These are phyloP conservation scores for Penicillium sp. DNA, from an alignment of 2,329 filamentous ascomycete species.

Conservation along the genomic window DNA sequence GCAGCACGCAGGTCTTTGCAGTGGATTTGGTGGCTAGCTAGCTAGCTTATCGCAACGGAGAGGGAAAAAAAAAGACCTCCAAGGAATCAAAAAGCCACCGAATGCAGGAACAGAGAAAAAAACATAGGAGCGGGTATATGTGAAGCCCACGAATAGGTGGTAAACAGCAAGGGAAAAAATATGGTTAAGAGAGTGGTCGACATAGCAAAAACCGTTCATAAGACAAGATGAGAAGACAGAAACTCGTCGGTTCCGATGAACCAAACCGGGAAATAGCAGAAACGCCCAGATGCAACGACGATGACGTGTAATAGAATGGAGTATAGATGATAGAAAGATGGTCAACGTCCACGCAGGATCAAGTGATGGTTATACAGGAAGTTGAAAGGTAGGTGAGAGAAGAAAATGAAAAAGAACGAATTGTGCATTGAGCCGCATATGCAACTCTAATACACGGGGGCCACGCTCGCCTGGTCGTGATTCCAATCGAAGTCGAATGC, in stretches of 20 bases:
- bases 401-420: slow-evolving; percentile 6
- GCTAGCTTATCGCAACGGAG: neutral
- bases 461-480: slow-evolving; percentile 43
- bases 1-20: slow-evolving; percentile 1
- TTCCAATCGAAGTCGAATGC: slow-evolving; percentile 38
- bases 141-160: neutral
- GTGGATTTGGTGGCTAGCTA: neutral
- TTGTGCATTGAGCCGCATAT: slow-evolving; percentile 1
- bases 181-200: neutral
- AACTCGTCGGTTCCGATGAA: neutral
- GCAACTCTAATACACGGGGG: slow-evolving; percentile 36
- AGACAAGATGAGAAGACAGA: slow-evolving; percentile 1
- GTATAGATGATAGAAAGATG: neutral
- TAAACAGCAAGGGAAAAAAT: slow-evolving; percentile 5
- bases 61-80: neutral
- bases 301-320: slow-evolving; percentile 5
- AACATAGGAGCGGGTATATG: slow-evolving; percentile 10
- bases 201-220: slow-evolving; percentile 6
- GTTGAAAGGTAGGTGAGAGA: slow-evolving; percentile 9
- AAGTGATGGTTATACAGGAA: slow-evolving; percentile 6
- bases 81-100: neutral
- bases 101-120: neutral
- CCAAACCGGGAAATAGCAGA: neutral
- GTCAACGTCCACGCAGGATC: neutral
- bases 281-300: slow-evolving; percentile 11